phyloP scores from a whole-genome alignment of 1,284 basidiomycete species.

The Boletus semigastroideus region DNA sequence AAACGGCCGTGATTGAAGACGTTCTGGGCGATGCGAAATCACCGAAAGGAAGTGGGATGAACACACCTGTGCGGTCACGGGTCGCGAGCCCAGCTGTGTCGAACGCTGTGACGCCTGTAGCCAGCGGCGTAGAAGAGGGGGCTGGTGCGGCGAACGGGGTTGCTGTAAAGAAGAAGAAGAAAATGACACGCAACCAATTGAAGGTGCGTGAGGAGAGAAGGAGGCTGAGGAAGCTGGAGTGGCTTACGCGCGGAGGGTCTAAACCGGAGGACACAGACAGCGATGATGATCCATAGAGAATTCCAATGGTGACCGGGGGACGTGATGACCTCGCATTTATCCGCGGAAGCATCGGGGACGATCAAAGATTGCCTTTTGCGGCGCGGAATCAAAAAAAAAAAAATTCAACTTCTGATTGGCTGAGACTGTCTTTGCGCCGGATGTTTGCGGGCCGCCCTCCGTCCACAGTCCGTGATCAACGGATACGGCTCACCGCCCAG shows the following conservation, averaged over 20 bases:
- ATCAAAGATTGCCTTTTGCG: conserved; percentile 36
- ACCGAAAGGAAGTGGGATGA: conserved; percentile 66
- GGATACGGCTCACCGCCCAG: conserved; percentile 8
- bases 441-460: conserved; percentile 21
- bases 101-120: conserved; percentile 64
- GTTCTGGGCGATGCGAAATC: conserved; percentile 59
- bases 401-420: not conserved
- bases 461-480: conserved; percentile 20
- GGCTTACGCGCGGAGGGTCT: conserved; percentile 80
- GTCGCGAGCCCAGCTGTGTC: conserved; percentile 66
- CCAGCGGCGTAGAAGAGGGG: conserved; percentile 66
- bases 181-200: conserved; percentile 84
- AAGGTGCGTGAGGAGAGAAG: conserved; percentile 87
- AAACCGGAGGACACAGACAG: conserved; percentile 81
- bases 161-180: conserved; percentile 81
- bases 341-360: conserved; percentile 33
- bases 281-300: conserved; percentile 37
- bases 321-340: conserved; percentile 11
- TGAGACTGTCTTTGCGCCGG: conserved; percentile 17
- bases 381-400: not conserved
- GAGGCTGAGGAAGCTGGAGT: conserved; percentile 76
- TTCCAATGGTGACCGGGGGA: conserved; percentile 25
- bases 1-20: conserved; percentile 82
- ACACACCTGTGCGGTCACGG: conserved; percentile 66
- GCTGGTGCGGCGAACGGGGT: conserved; percentile 40